A percentile compares a stretch with the other conserved stretches of the same genome.
Evolutionary conservation across 2,329 filamentous ascomycete genomes (phyloP).

Genomic region (Esteya vermicola): DNA sequence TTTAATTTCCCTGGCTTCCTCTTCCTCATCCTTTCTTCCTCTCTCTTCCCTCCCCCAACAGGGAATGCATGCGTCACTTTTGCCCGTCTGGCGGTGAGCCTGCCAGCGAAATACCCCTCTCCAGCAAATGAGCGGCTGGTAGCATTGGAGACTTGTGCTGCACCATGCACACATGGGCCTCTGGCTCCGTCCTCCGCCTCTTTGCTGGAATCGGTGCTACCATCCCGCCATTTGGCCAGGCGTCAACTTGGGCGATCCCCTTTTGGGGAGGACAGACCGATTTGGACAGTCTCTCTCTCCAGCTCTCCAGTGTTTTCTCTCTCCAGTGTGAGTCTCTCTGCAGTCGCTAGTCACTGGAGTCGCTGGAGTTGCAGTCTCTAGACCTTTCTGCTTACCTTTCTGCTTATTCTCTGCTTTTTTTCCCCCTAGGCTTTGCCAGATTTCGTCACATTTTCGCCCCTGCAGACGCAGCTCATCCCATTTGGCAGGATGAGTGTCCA

Average conservation of each 20-base stretch:
- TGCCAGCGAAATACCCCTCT: too few species aligned
- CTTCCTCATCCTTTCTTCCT: too few species aligned
- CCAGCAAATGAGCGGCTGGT: too few species aligned
- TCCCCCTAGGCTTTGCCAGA: too few species aligned
- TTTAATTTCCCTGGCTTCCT: too few species aligned
- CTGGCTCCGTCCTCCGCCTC: background rate
- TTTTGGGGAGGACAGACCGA: too few species aligned
- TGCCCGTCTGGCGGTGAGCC: slow-evolving; percentile 1
- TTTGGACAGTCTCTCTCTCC: background rate
- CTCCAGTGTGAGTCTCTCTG: background rate
- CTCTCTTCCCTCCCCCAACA: background rate
- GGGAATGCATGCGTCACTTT: background rate
- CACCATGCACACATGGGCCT: background rate
- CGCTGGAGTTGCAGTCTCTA: too few species aligned
- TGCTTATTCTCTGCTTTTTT: background rate
- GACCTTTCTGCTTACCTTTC: too few species aligned
- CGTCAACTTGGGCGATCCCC: background rate
- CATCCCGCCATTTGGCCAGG: background rate
- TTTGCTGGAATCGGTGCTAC: background rate
- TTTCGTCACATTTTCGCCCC: background rate
- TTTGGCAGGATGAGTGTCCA: background rate
- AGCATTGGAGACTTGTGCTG: too few species aligned
- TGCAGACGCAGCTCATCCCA: background rate
- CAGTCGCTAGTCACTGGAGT: too few species aligned
- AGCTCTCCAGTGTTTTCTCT: background rate